Evolutionary conservation across 139 green algal species (phyloP).

Genomic region (Limnomonas spitsbergensis): DNA sequence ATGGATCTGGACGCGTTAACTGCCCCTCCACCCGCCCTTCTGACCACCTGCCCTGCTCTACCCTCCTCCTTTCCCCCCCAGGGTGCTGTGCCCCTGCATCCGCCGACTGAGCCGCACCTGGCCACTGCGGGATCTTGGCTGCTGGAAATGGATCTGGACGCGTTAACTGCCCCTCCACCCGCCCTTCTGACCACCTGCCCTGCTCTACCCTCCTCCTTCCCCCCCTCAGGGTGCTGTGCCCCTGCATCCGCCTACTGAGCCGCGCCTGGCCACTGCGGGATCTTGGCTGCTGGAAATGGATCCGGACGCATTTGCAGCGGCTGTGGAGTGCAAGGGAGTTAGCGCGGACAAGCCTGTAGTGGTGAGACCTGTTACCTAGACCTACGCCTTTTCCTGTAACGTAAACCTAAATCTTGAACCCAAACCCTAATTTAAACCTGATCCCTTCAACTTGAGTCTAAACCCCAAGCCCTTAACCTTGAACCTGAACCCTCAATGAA

Average conservation of each 20-base stretch:
- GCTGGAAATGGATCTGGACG: neutral
- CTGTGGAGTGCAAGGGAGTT: neutral
- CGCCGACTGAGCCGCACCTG: neutral
- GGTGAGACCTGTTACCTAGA: no score
- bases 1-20: neutral
- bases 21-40: no score
- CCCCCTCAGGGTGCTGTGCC: slow-evolving; percentile 3
- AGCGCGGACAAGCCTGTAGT: neutral
- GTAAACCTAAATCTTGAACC: no score
- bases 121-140: neutral
- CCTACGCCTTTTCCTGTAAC: no score
- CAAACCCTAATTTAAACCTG: no score
- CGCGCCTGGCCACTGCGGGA: neutral
- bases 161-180: neutral
- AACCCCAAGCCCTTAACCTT: no score
- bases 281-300: slow-evolving; percentile 5
- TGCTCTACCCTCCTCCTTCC: neutral
- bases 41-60: no score
- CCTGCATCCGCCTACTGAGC: neutral
- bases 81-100: neutral
- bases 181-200: no score
- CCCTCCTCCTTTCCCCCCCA: neutral
- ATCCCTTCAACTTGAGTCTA: no score
- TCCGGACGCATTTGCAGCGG: neutral
- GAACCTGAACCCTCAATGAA: no score